phyloP scores from a whole-genome alignment of 768 basidiomycete genomes.

The Mrakia blollopis region DNA sequence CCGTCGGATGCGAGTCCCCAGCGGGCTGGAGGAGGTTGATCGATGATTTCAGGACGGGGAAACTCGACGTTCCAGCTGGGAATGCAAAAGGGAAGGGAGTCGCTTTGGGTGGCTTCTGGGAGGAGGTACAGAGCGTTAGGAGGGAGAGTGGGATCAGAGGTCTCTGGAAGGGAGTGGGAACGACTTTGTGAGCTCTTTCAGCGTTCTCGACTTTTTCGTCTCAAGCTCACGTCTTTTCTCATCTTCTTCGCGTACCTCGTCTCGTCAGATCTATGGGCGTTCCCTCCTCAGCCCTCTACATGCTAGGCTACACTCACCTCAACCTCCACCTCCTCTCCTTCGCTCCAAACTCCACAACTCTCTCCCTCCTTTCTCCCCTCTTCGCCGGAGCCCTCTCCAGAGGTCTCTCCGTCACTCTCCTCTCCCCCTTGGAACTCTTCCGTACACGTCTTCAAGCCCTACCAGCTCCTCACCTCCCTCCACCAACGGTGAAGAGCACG shows the following conservation, averaged over 20 bases:
- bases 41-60: slow-evolving; percentile 9
- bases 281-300: slow-evolving; percentile 86
- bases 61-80: neutral
- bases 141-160: slow-evolving; percentile 75
- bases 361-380: slow-evolving; percentile 59
- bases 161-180: slow-evolving; percentile 93
- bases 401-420: slow-evolving; percentile 66
- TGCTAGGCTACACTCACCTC: slow-evolving; percentile 91
- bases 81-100: neutral
- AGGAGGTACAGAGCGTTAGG: slow-evolving; percentile 74
- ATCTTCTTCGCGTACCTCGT: neutral
- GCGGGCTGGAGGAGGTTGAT: slow-evolving; percentile 23
- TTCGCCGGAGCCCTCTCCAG: slow-evolving; percentile 77
- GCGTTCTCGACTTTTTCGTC: neutral
- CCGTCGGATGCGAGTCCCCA: slow-evolving; percentile 16
- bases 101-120: slow-evolving; percentile 60
- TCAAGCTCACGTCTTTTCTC: slow-evolving; percentile 11
- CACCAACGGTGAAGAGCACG: slow-evolving; percentile 42
- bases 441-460: slow-evolving; percentile 84
- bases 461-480: slow-evolving; percentile 33
- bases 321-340: slow-evolving; percentile 45
- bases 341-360: slow-evolving; percentile 52
- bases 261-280: slow-evolving; percentile 71
- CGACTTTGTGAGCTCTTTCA: slow-evolving; percentile 68
- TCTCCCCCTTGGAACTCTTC: slow-evolving; percentile 85